Evolutionary conservation across 805 yeast genomes (phyloP).

Genomic region (Saccharomycopsis olivae): DNA sequence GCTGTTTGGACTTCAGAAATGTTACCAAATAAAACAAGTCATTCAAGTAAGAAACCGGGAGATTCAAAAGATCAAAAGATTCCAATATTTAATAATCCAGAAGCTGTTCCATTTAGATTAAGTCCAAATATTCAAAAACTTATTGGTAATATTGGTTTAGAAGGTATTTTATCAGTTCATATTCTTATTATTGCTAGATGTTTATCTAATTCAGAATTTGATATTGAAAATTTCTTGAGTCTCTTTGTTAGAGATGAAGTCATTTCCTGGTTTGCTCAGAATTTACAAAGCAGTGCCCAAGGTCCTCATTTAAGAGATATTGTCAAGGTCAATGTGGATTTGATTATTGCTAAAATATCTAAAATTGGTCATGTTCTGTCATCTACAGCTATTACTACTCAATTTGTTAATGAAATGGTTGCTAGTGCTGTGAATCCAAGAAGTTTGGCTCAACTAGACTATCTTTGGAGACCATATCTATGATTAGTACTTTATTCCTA

Average conservation of each 20-base stretch:
- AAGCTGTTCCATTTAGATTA: conserved; percentile 89
- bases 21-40: conserved; percentile 73
- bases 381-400: conserved; percentile 62
- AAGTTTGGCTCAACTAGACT: conserved; percentile 83
- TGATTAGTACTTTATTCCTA: conserved; percentile 21
- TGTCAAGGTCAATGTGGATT: conserved; percentile 80
- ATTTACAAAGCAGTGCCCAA: conserved; percentile 57
- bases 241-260: conserved; percentile 93
- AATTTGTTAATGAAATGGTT: conserved; percentile 79
- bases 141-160: conserved; percentile 89
- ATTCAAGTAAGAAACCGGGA: conserved; percentile 27
- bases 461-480: conserved; percentile 92
- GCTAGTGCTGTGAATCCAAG: conserved; percentile 95
- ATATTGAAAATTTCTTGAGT: conserved; percentile 83
- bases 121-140: conserved; percentile 92
- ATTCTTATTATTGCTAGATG: conserved; percentile 81
- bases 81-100: conserved; percentile 85
- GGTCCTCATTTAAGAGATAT: conserved; percentile 80
- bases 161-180: conserved; percentile 82
- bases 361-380: conserved; percentile 59
- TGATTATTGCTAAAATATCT: conserved; percentile 67
- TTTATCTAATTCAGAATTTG: conserved; percentile 83
- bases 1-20: conserved; percentile 90
- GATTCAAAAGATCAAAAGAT: conserved; percentile 22
- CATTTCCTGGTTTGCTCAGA: conserved; percentile 85